Evolutionary conservation across 495 filamentous ascomycete genomes (phyloP), one percentile per base, ranked within the genome.

Genomic region (Hyaloscypha bicolor): DNA sequence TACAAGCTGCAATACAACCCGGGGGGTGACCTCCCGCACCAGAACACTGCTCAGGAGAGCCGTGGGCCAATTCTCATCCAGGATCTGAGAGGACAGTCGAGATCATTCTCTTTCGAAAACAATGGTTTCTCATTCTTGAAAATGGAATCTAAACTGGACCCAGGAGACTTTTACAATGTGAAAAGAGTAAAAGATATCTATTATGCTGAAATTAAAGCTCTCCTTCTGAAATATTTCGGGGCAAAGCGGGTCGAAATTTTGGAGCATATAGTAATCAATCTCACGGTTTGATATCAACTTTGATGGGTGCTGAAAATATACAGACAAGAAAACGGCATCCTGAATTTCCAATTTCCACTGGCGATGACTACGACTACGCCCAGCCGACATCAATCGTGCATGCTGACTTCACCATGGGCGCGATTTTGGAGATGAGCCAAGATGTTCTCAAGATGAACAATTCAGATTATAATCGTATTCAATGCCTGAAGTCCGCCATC

Each of bases 331-430:
- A 45, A 55, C 39, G 61, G 22, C 25, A 63, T 55, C 61, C 42
- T 11, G 16, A 8, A 14, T 63, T n/a, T 31, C 61, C 61, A 8
- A 33, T 63, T 31, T 42, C 61, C 9, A 55, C 39, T 9, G 61
- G 61, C 16, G 45, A 63, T 6, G 33, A 42, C 8, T 63, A 53
- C 25, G 39, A 22, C 9, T 19, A 35, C 55, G 9, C 25, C 9
- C 61, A 63, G 45, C 61, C 61, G 22, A 39, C 61, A 21, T 63
- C 45, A 6, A 8, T 22, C 12, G 61, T 32, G 5, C 61, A 63
- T 55, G 31, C 39, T 39, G 61, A 21, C 39, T 9, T 53, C 16
- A 12, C 9, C 21, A 33, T 62, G 48, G 60, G 48, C 29, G 14
- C 12, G 21, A 62, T 35, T 12, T 21, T 9, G 9, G 60, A 62